Evolutionary conservation across 495 filamentous ascomycete genomes (phyloP), one percentile per base, ranked within the genome.

Genomic region (Aspergillus taichungensis): DNA sequence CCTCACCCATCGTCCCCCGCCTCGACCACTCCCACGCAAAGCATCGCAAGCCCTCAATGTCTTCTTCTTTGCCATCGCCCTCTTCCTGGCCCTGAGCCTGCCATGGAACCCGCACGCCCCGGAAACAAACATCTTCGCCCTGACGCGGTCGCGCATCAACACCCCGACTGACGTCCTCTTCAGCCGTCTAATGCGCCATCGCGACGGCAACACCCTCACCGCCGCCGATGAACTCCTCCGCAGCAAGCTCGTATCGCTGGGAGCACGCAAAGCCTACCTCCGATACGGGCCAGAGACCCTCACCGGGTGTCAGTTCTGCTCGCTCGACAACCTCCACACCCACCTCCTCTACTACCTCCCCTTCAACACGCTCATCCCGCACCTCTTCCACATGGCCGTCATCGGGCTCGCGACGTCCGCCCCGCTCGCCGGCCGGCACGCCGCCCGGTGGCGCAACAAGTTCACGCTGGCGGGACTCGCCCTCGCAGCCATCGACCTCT

Each of bases 91-190:
- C 34, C 68, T 71, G 38, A 80, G 83, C 34, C 68, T 94, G 11
- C 87, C 87, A 3, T 83, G 88, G 64, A 64, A 79, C 24, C 83
- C 88, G 1, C 64, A 64, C 44, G 63, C 68, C 11, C 67, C 68
- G 13, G 45, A 54, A 13, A 77, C 84, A 46, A 95, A 95, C 64
- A 71, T 96, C 63, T 95, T 96, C 77, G 48, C 56, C 18, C 57
- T 72, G 8, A 96, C 92, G 4, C 71, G 78, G 18, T 90, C 86
- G 36, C 86, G 90, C 34, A 73, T 95, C 10, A 87, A 88, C 52
- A 95, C 85, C 34, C 80, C 85, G 10, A 81, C 76, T 30, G 86
- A 95, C 58, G 81, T 91, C 33, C 76, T 98, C 58, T 94, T 96
- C 64, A 78, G 71, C 41, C 87, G 91, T 6, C 78, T 98, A 6